phyloP scores from a whole-genome alignment of 75 land plant species.

The Selaginella moellendorffii region DNA sequence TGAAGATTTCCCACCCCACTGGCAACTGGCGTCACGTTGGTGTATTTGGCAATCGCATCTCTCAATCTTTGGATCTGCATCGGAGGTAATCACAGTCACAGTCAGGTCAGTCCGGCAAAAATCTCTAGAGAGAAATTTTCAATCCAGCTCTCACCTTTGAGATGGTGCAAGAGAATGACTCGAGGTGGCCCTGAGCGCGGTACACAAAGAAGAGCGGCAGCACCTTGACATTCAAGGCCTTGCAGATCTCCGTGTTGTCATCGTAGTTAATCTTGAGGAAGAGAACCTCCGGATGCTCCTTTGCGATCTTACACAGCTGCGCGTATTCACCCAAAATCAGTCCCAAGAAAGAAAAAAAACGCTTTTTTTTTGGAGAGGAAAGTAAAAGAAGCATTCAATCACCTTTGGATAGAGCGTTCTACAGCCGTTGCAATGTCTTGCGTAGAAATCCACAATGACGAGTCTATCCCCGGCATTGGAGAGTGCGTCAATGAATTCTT shows the following conservation, averaged over 20 bases:
- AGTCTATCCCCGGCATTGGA: background rate
- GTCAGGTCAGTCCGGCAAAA: background rate
- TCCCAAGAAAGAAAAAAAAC: too few species aligned
- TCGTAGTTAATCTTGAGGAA: constrained; percentile 7
- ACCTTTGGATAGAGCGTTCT: constrained; percentile 4
- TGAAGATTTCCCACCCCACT: too few species aligned
- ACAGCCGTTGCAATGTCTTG: constrained; percentile 1
- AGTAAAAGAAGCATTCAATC: too few species aligned
- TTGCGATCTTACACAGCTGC: constrained; percentile 10
- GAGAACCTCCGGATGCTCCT: constrained; percentile 7
- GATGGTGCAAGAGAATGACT: constrained; percentile 1
- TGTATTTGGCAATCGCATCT: background rate
- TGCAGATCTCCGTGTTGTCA: constrained; percentile 4
- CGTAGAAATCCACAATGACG: constrained; percentile 3
- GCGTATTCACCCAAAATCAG: background rate
- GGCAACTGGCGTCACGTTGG: too few species aligned
- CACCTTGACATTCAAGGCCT: constrained; percentile 3
- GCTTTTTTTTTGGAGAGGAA: too few species aligned
- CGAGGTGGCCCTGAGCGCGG: background rate
- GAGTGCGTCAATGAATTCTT: background rate
- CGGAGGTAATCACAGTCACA: background rate
- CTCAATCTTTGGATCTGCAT: background rate
- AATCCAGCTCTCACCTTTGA: background rate
- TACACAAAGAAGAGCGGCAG: constrained; percentile 1
- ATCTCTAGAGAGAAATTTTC: background rate